Percentiles rank a stretch among this genome's conserved stretches.
Conservation (phyloP, 2,329 filamentous ascomycete species). For the Dendryphion nanum region DNA sequence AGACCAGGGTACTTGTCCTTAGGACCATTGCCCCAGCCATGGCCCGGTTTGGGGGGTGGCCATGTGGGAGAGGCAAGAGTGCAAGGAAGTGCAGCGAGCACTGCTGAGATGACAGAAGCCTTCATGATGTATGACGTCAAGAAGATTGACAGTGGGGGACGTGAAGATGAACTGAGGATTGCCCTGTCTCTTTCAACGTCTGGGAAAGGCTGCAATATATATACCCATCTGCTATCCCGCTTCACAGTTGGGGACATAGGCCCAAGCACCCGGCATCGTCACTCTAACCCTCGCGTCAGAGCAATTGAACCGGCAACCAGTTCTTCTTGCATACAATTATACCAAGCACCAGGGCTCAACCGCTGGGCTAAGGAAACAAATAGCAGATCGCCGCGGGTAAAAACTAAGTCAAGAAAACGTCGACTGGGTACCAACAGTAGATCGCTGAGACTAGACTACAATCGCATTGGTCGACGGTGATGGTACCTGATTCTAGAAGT, state of each 20-base stretch:
- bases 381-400: conserved; percentile 16
- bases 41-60: conserved; percentile 7
- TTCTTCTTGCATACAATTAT: conserved; percentile 1
- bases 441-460: conserved; percentile 3
- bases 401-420: conserved; percentile 12
- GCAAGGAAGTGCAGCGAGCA: conserved; percentile 17
- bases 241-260: too few relatives aligned
- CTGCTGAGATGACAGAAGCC: conserved; percentile 10
- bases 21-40: background rate
- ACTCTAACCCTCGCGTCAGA: conserved; percentile 8
- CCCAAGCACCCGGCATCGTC: conserved; percentile 7
- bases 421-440: conserved; percentile 3
- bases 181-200: background rate
- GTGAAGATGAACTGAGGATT: background rate
- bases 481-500: conserved; percentile 13
- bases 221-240: conserved; percentile 1
- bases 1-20: conserved; percentile 35
- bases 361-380: conserved; percentile 7
- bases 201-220: conserved; percentile 11
- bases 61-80: conserved; percentile 17
- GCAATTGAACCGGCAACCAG: conserved; percentile 16
- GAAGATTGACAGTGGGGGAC: background rate
- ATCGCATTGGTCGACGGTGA: conserved; percentile 1
- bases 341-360: conserved; percentile 12
- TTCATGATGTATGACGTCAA: conserved; percentile 22